phyloP scores from a whole-genome alignment of 306 rosid species.

The Casuarina cunninghamiana region DNA sequence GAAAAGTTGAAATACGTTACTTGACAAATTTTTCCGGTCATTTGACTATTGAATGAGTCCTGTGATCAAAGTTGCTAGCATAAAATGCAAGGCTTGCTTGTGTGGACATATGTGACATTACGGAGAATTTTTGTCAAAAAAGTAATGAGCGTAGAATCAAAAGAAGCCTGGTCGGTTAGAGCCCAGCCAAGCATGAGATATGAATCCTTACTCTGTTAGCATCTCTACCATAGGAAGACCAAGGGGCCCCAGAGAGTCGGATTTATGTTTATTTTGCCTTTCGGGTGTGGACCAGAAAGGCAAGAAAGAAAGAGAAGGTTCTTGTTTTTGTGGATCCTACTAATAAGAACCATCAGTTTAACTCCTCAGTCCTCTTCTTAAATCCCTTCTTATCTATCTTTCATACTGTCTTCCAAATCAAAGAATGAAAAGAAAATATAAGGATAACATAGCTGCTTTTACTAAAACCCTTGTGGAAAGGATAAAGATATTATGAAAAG shows the following conservation, averaged over 20 bases:
- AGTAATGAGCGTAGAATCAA: not conserved
- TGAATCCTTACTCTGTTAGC: not conserved
- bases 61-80: not conserved
- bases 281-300: not conserved
- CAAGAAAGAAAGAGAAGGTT: not conserved
- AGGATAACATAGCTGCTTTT: not conserved
- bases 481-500: not conserved
- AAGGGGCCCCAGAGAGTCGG: not conserved
- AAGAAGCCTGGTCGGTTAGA: not conserved
- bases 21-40: too few species aligned
- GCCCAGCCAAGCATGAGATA: not conserved
- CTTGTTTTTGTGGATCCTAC: not conserved
- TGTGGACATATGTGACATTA: slow-evolving; percentile 4
- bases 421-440: not conserved
- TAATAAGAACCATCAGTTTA: not conserved
- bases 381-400: not conserved
- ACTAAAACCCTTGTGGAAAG: not conserved
- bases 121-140: slow-evolving; percentile 4
- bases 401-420: not conserved
- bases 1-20: not conserved
- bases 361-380: not conserved
- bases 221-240: not conserved
- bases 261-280: not conserved
- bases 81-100: slow-evolving; percentile 9
- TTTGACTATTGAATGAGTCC: too few species aligned